A percentile compares a stretch with the other conserved stretches of the same genome.
These are phyloP conservation scores for Penicillium canariense DNA, from an alignment of 495 filamentous ascomycete genomes.

Conservation along the genomic window DNA sequence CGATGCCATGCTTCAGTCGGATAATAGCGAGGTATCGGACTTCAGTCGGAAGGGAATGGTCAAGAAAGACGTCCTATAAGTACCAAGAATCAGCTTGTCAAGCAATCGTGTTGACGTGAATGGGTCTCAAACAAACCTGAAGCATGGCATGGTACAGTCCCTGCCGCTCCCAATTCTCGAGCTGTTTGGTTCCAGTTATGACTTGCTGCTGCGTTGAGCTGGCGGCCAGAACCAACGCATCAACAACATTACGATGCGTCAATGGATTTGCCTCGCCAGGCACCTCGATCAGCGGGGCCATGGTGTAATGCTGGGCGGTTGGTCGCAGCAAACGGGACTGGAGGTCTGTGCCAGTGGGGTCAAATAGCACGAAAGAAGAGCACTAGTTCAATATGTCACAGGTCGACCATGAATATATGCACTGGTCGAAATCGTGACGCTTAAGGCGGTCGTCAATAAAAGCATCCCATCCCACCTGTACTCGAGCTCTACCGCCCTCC, in stretches of 20 bases:
- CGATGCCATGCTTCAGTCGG: constrained; percentile 92
- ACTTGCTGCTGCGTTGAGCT: constrained; percentile 73
- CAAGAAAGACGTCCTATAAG: constrained; percentile 69
- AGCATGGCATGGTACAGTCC: constrained; percentile 72
- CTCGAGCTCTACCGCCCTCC: constrained; percentile 4
- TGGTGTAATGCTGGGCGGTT: constrained; percentile 18
- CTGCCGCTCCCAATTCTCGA: constrained; percentile 81
- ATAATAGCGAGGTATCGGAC: constrained; percentile 88
- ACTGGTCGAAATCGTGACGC: background rate
- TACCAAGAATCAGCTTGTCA: constrained; percentile 1
- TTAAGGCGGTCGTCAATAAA: constrained; percentile 2
- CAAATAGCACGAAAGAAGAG: background rate
- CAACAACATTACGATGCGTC: constrained; percentile 64
- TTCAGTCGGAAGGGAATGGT: constrained; percentile 68
- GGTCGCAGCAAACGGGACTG: background rate
- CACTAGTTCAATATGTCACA: background rate
- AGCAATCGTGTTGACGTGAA: background rate
- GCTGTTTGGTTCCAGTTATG: constrained; percentile 76
- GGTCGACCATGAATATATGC: background rate
- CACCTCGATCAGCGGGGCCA: constrained; percentile 51
- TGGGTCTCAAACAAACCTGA: constrained; percentile 54
- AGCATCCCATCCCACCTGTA: constrained; percentile 5
- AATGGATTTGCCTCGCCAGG: constrained; percentile 62
- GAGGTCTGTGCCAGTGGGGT: constrained; percentile 2
- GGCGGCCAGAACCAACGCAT: constrained; percentile 66